phyloP scores from a whole-genome alignment of 176 grass and related monocot species.

The Carex scoparia region DNA sequence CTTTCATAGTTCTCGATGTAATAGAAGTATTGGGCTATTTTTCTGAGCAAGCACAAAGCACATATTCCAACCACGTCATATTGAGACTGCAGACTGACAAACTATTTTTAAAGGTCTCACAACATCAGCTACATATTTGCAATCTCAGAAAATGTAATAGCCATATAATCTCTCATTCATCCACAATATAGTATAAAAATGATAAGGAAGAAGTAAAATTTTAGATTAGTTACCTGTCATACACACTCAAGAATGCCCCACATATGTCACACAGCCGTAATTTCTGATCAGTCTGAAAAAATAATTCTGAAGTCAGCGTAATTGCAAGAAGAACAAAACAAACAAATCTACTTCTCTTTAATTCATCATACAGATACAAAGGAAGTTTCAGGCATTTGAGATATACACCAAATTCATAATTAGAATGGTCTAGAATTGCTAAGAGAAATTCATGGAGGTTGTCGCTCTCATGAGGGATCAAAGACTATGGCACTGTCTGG shows the following conservation, averaged over 20 bases:
- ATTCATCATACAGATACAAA: background rate
- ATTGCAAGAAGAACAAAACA: background rate
- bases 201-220: background rate
- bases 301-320: constrained; percentile 2
- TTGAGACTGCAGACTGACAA: background rate
- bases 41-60: background rate
- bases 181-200: background rate
- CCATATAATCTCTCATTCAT: background rate
- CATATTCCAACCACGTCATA: background rate
- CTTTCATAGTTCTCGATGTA: background rate
- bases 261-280: constrained; percentile 93
- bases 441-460: background rate
- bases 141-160: background rate
- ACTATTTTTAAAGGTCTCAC: background rate
- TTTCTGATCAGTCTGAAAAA: constrained; percentile 95
- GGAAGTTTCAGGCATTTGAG: background rate
- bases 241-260: constrained; percentile 95
- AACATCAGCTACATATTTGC: background rate
- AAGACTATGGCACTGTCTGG: background rate
- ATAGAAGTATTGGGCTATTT: background rate
- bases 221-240: constrained; percentile 47
- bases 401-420: background rate
- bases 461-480: background rate
- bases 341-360: background rate
- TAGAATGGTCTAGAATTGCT: background rate